Evolutionary conservation across 2,329 filamentous ascomycete genomes (phyloP).

Genomic region (Chrysosporium queenslandicum): DNA sequence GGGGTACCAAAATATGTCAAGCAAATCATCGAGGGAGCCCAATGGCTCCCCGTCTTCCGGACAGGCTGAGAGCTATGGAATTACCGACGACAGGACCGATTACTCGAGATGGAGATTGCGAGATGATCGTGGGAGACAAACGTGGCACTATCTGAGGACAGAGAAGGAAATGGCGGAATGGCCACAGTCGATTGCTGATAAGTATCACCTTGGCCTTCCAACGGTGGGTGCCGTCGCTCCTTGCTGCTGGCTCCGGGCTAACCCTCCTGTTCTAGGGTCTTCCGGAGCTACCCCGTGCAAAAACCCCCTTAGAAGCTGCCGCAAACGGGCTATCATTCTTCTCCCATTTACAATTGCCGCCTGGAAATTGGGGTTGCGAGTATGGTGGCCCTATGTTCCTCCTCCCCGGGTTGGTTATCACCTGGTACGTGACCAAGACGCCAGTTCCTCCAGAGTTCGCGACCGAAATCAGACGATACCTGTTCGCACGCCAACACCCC

Average conservation of each 20-base stretch:
- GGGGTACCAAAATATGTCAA: not conserved
- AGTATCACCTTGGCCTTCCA: conserved; percentile 71
- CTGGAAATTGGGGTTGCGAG: conserved; percentile 93
- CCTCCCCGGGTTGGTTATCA: conserved; percentile 70
- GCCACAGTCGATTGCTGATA: conserved; percentile 84
- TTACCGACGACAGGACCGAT: conserved; percentile 59
- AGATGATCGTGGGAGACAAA: conserved; percentile 75
- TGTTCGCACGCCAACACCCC: conserved; percentile 73
- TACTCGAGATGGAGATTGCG: conserved; percentile 71
- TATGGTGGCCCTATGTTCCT: conserved; percentile 98
- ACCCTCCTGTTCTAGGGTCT: conserved; percentile 52
- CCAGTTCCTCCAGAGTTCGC: conserved; percentile 69
- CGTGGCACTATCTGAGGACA: conserved; percentile 78
- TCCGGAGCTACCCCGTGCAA: conserved; percentile 59
- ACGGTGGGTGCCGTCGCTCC: conserved; percentile 47
- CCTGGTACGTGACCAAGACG: conserved; percentile 82
- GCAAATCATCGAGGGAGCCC: not conserved
- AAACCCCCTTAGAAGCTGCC: conserved; percentile 65
- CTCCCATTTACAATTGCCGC: conserved; percentile 74
- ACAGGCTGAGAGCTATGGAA: no score
- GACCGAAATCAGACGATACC: conserved; percentile 84
- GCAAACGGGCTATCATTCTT: conserved; percentile 81
- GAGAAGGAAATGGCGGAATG: conserved; percentile 63
- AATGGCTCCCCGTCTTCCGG: not conserved
- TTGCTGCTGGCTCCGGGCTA: not conserved